These are phyloP conservation scores for Poa annua DNA, from an alignment of 176 grass and related monocot species.

Conservation along the genomic window DNA sequence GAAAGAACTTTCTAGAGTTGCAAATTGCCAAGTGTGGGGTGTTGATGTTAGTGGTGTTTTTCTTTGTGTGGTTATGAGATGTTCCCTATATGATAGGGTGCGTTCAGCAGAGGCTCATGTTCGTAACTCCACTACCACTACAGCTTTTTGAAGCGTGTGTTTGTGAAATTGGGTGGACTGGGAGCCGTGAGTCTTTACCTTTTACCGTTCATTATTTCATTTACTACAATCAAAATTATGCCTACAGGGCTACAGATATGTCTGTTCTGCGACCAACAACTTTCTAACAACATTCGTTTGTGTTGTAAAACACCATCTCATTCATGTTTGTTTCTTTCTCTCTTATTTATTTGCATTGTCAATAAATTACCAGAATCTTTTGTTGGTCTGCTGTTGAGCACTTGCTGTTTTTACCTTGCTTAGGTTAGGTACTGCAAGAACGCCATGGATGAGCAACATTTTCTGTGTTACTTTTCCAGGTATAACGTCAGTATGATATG, in stretches of 20 bases:
- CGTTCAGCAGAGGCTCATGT: not conserved
- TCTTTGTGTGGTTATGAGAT: not conserved
- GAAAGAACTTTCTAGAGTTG: not conserved
- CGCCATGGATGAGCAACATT: too few species aligned
- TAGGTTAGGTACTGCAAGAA: too few species aligned
- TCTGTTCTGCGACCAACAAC: not conserved
- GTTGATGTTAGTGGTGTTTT: not conserved
- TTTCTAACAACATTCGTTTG: not conserved
- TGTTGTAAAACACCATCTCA: not conserved
- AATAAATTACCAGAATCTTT: too few species aligned
- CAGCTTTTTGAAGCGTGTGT: not conserved
- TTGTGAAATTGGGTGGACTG: not conserved
- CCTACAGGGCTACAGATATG: slow-evolving; percentile 21
- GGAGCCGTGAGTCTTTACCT: not conserved
- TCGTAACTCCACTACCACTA: not conserved
- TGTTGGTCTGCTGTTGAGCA: too few species aligned
- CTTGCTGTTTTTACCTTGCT: too few species aligned
- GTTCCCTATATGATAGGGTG: not conserved
- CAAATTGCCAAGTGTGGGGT: not conserved
- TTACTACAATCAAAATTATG: not conserved
- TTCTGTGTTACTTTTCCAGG: too few species aligned
- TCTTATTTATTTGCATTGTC: too few species aligned
- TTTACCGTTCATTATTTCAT: not conserved
- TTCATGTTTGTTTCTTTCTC: not conserved
- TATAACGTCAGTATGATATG: too few species aligned